These are phyloP conservation scores for Nectriaceae sp. DNA, from an alignment of 2,329 filamentous ascomycete genomes.

Conservation along the genomic window DNA sequence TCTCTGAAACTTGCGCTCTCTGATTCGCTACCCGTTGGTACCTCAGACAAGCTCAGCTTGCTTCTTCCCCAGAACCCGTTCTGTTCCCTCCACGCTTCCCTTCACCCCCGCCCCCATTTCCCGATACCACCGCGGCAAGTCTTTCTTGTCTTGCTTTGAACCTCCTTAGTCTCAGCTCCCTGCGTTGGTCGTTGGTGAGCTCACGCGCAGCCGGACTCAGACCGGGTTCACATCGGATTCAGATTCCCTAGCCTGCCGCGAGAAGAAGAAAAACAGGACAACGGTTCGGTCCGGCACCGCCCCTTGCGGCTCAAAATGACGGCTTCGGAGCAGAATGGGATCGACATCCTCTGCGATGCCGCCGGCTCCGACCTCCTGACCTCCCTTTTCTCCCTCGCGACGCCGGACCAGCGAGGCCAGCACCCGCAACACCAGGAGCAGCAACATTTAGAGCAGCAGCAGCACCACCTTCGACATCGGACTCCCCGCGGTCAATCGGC, in stretches of 20 bases:
- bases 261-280: conserved; percentile 8
- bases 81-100: conserved; percentile 13
- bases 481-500: conserved; percentile 14
- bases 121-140: conserved; percentile 7
- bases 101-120: conserved; percentile 18
- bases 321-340: conserved; percentile 28
- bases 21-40: conserved; percentile 22
- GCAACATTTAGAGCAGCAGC: neutral
- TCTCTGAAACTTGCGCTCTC: conserved; percentile 8
- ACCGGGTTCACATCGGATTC: too few relatives aligned
- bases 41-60: too few relatives aligned
- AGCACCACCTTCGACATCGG: neutral
- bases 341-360: conserved; percentile 30
- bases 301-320: conserved; percentile 21
- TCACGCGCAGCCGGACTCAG: too few relatives aligned
- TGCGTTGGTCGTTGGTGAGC: conserved; percentile 4
- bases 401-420: conserved; percentile 15
- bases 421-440: neutral
- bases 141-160: conserved; percentile 1
- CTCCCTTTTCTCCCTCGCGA: conserved; percentile 26
- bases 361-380: conserved; percentile 29
- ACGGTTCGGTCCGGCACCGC: conserved; percentile 13
- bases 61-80: too few relatives aligned
- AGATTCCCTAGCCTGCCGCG: neutral
- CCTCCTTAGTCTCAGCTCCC: conserved; percentile 7